Evolutionary conservation across 108 stramenopile species (phyloP).

Genomic region (Conticribra guillardii): DNA sequence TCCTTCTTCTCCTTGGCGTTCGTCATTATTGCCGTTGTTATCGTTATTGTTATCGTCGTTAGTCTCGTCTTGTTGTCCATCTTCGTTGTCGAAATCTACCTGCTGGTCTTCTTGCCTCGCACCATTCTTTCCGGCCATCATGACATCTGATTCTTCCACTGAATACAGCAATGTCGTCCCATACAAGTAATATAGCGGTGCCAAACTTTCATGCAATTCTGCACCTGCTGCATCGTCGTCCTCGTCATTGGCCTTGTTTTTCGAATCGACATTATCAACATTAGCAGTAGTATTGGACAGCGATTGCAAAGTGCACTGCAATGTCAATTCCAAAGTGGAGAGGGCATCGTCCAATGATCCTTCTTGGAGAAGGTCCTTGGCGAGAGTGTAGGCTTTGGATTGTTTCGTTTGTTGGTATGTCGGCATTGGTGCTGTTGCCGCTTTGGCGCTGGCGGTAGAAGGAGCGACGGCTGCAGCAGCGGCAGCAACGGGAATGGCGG

Average conservation of each 20-base stretch:
- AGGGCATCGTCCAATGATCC: conserved; percentile 70
- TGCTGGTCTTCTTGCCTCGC: not conserved
- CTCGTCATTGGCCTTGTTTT: not conserved
- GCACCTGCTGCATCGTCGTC: conserved; percentile 20
- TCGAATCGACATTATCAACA: not conserved
- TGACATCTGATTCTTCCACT: conserved; percentile 77
- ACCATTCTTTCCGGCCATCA: conserved; percentile 9
- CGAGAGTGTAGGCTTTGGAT: conserved; percentile 45
- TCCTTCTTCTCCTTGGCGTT: conserved; percentile 17
- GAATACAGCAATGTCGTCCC: conserved; percentile 86
- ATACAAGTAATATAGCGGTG: conserved; percentile 87
- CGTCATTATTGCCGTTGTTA: too few species aligned
- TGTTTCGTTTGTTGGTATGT: conserved; percentile 34
- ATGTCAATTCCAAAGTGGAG: conserved; percentile 42
- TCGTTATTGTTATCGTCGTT: too few species aligned
- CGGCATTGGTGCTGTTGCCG: not conserved
- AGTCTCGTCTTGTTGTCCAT: conserved; percentile 8
- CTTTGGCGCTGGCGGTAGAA: too few species aligned
- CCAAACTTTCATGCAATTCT: conserved; percentile 67
- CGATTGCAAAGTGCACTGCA: not conserved
- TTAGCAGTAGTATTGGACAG: not conserved
- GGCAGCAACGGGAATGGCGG: not conserved
- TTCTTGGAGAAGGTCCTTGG: conserved; percentile 52
- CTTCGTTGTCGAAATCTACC: conserved; percentile 7
- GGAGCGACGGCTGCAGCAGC: not conserved